Evolutionary conservation across 106 monocot genomes (phyloP), one percentile per base, ranked within the genome.

Genomic region (Hemerocallis citrina): DNA sequence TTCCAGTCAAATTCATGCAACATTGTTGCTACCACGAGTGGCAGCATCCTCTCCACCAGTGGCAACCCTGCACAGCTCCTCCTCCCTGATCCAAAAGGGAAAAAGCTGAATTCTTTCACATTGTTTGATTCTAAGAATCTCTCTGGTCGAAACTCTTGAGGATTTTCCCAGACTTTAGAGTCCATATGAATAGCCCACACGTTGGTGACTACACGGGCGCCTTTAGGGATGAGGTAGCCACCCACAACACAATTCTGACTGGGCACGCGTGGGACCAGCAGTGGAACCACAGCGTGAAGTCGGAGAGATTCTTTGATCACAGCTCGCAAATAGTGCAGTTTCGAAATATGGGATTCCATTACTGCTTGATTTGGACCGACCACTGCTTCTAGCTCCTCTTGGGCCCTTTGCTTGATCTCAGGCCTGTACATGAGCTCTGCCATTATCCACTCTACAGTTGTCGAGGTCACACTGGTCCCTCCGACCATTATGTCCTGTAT

Each of bases 401-500:
- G 80, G 13, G 39, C 61, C 25, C 30, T 80, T 32, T 54, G 47
- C 70, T 66, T 75, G 14, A 59, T 42, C 17, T 34, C 55, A 0
- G 52, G 70, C 30, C 70, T 43, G 25, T 62, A 52, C 52, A 75
- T 65, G 16, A 69, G 65, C 63, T 69, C 79, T 1, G 79, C 79
- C 69, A 74, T 69, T 28, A 69, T 21, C 68, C 68, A 68, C 42
- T 68, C 57, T 0, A 68, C 30, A 0, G 52, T 55, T 0, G 57
- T 57, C 4, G 57, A 64, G 45, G 48, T 50, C 7, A 49, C 71
- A 8, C 65, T 56, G 1, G 73, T 73, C 20, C 78, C 78, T 56
- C 73, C 50, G 30, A 78, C 66, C 37, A 78, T 68, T 45, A 78
- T 73, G 57, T 78, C 78, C 78, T 78, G 55, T 38, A 25, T 24